Evolutionary conservation across 2,329 filamentous ascomycete genomes (phyloP).

Genomic region (Scytalidium sp.): DNA sequence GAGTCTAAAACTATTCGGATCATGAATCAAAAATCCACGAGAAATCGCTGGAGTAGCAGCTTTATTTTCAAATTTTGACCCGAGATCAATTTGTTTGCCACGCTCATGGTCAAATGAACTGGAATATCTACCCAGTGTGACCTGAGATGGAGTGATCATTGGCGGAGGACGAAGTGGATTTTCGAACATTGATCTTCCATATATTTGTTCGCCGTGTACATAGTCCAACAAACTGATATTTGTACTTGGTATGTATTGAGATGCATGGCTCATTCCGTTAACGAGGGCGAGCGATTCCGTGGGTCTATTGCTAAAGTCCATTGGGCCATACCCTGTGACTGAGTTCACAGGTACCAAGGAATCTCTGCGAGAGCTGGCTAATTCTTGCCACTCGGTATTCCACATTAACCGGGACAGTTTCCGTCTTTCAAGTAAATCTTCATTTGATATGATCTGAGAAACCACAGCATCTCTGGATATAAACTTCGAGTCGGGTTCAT

Average conservation of each 20-base stretch:
- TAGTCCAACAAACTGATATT: too few species aligned
- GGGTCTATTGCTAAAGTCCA: too few species aligned
- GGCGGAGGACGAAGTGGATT: conserved; percentile 17
- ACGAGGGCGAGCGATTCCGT: too few species aligned
- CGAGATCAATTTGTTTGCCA: conserved; percentile 13
- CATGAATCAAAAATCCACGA: conserved; percentile 13
- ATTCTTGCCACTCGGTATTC: conserved; percentile 19
- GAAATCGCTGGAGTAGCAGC: conserved; percentile 14
- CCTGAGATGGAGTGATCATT: conserved; percentile 20
- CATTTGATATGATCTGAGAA: conserved; percentile 20
- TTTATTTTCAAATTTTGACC: conserved; percentile 19
- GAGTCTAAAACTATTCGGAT: conserved; percentile 3
- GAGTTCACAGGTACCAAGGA: conserved; percentile 6
- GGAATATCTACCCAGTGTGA: conserved; percentile 21
- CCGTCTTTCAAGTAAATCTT: conserved; percentile 23
- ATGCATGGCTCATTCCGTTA: too few species aligned
- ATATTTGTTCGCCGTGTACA: too few species aligned
- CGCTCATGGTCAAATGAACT: conserved; percentile 21
- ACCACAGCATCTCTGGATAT: conserved; percentile 22
- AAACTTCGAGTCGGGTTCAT: conserved; percentile 7
- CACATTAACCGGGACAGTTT: conserved; percentile 20
- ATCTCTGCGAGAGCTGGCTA: conserved; percentile 20
- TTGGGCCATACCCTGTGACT: too few species aligned
- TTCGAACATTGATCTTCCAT: conserved; percentile 1
- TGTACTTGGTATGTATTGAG: too few species aligned